These are phyloP conservation scores for Yueomyces sp. DNA, from an alignment of 1,139 yeast species.

Conservation along the genomic window DNA sequence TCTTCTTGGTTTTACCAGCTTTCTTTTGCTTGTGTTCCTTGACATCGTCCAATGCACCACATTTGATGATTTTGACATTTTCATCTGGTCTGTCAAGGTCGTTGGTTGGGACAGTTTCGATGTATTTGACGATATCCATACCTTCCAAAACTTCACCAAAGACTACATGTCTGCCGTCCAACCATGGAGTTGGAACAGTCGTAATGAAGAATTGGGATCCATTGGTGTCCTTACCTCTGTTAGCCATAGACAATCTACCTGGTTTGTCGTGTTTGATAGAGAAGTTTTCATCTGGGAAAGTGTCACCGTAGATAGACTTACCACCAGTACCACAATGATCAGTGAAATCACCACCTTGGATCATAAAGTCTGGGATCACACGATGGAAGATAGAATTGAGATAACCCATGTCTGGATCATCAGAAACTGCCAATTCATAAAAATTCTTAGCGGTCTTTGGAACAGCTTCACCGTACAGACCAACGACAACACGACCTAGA, in stretches of 20 bases:
- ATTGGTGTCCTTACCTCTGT: slow-evolving; percentile 67
- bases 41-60: slow-evolving; percentile 18
- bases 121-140: slow-evolving; percentile 42
- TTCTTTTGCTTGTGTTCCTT: background rate
- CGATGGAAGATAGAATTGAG: slow-evolving; percentile 58
- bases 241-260: slow-evolving; percentile 72
- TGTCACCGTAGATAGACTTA: slow-evolving; percentile 57
- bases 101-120: slow-evolving; percentile 39
- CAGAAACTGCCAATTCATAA: slow-evolving; percentile 47
- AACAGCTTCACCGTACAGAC: slow-evolving; percentile 59
- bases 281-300: slow-evolving; percentile 63
- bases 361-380: slow-evolving; percentile 64
- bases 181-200: slow-evolving; percentile 49
- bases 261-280: slow-evolving; percentile 46
- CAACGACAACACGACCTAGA: slow-evolving; percentile 56
- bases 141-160: slow-evolving; percentile 71
- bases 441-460: slow-evolving; percentile 68
- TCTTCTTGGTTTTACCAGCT: background rate
- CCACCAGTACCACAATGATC: slow-evolving; percentile 64
- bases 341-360: slow-evolving; percentile 76
- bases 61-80: slow-evolving; percentile 34
- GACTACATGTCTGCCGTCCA: slow-evolving; percentile 66
- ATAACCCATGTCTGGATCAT: slow-evolving; percentile 35
- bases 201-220: slow-evolving; percentile 73
- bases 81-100: slow-evolving; percentile 40